phyloP scores from a whole-genome alignment of 2,329 filamentous ascomycete genomes.

The Colletotrichum somersetense region DNA sequence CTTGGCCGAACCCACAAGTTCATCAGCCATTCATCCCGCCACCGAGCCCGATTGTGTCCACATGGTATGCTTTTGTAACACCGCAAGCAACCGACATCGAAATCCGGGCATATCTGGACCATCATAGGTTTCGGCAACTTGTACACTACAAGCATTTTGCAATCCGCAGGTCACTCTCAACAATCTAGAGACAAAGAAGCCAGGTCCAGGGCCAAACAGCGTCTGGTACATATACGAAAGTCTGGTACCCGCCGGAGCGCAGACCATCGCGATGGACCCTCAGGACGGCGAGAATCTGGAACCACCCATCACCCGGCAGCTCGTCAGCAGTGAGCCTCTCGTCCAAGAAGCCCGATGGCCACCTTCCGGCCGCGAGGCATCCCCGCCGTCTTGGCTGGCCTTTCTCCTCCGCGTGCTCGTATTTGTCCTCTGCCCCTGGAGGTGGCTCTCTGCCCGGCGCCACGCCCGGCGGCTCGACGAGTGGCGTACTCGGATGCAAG shows the following conservation, averaged over 20 bases:
- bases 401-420: neutral
- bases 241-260: neutral
- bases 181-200: neutral
- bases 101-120: neutral
- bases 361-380: neutral
- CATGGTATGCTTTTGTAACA: neutral
- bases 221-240: neutral
- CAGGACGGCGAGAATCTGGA: neutral
- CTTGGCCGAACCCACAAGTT: neutral
- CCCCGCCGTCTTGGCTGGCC: neutral
- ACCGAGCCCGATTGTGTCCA: neutral
- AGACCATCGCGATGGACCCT: neutral
- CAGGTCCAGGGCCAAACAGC: neutral
- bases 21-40: neutral
- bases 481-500: neutral
- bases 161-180: neutral
- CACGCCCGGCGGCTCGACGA: neutral
- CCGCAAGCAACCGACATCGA: neutral
- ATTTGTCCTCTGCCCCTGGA: neutral
- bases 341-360: neutral
- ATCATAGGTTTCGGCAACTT: neutral
- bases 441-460: neutral
- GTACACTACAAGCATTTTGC: neutral
- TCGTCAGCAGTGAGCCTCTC: neutral
- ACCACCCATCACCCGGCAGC: neutral